Base-by-base conservation (phyloP, 495 filamentous ascomycete genomes). In the Hyaloscypha finlandica region DNA sequence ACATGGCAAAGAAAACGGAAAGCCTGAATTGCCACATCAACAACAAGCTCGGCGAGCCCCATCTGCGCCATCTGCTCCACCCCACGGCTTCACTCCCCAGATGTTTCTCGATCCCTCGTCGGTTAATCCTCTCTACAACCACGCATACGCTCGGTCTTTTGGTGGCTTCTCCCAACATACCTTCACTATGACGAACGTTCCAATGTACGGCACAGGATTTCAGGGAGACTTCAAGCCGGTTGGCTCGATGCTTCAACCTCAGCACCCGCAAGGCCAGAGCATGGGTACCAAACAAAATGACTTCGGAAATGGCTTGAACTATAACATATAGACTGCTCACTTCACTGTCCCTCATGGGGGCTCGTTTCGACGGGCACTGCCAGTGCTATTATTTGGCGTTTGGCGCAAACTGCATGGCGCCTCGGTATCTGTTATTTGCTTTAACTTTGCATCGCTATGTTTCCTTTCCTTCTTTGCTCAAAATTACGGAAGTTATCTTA, bases 51-150 rank as follows among this genome's bases (percentile, higher is more conserved):
- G 45, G 4, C 62, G 66, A 30, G 16, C 56, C 3, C 8, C 69
- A 11, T 68, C 71, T 56, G 45, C 64, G 11, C 73, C 65, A 25
- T 69, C 8, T 60, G 9, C 42, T 48, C 9, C 16, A 19, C 16
- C 42, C 1, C 42, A 48, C 42, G 70, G 48, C 70, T 65, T 64
- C 32, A 65, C 75, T 2, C 68, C 75, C 22, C 75, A 77, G 30
- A 64, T 72, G 8, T 70, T 77, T 39, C 70, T 75, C 9, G 56
- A 71, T 61, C 72, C 75, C 9, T 76, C 63, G 37, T 75, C 32
- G 30, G 2, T 77, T 55, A 84, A 84, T 59, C 81, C 82, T 2
- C 74, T 84, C 20, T 81, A 72, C 65, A 73, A 75, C 58, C 77
- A 78, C 45, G 66, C 72, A 30, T 70, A 74, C 57, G 67, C 71